These are phyloP conservation scores for Leptomonas seymouri DNA, from an alignment of 208 protist species.

Conservation along the genomic window DNA sequence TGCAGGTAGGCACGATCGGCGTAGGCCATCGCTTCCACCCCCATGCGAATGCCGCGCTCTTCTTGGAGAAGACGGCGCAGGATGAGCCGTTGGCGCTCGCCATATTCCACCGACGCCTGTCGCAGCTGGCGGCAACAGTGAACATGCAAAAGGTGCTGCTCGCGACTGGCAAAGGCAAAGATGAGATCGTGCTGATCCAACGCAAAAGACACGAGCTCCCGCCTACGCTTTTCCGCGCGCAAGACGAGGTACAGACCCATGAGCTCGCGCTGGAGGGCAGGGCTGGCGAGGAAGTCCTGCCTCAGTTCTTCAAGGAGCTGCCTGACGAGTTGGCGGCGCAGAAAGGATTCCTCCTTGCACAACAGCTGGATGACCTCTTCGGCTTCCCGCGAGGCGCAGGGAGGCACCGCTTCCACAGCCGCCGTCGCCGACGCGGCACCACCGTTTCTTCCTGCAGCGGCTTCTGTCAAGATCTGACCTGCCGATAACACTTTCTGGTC, in stretches of 20 bases:
- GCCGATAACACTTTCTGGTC: neutral
- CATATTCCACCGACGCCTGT: slow-evolving; percentile 19
- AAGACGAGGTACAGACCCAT: slow-evolving; percentile 45
- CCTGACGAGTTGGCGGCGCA: slow-evolving; percentile 39
- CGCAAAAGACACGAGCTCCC: slow-evolving; percentile 48
- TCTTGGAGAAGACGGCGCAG: slow-evolving; percentile 35
- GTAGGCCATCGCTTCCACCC: slow-evolving; percentile 39
- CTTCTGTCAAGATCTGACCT: neutral
- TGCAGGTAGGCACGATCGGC: slow-evolving; percentile 1
- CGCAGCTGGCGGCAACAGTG: slow-evolving; percentile 16
- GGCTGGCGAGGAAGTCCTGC: slow-evolving; percentile 24
- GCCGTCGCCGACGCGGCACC: neutral
- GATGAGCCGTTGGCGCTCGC: slow-evolving; percentile 32
- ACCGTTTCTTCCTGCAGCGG: neutral
- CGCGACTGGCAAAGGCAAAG: slow-evolving; percentile 29
- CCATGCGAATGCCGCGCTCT: slow-evolving; percentile 50
- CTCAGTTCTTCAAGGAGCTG: slow-evolving; percentile 25
- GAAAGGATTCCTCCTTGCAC: slow-evolving; percentile 45
- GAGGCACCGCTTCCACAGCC: neutral
- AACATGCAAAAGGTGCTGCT: slow-evolving; percentile 21
- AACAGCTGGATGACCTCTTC: slow-evolving; percentile 33
- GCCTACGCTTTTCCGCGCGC: slow-evolving; percentile 44
- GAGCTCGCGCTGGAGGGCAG: slow-evolving; percentile 30
- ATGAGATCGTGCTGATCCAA: slow-evolving; percentile 62
- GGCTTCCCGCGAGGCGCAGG: neutral